Evolutionary conservation across 2,329 filamentous ascomycete genomes (phyloP), one percentile per base, ranked within the genome.

Genomic region (Aspergillus jensenii): DNA sequence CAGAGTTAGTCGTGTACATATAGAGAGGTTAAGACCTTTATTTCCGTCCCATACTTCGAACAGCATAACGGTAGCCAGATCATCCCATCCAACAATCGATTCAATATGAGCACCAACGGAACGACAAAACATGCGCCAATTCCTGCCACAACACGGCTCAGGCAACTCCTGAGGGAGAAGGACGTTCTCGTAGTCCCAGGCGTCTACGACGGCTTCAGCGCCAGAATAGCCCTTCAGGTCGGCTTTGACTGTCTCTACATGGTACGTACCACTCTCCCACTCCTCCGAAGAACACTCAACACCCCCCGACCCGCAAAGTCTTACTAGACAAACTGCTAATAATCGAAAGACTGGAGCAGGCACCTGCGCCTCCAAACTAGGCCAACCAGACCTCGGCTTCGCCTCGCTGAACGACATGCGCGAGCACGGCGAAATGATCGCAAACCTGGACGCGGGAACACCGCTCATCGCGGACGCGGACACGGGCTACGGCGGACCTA

Each of bases 371-470:
- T 88, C 86, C 0, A 76, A 80, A 27, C 80, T 89, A 0, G 86
- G 87, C 31, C 80, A 82, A 75, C 81, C 87, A 2, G 87, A 89
- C 66, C 80, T 89, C 4, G 86, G 85, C 43, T 75, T 89, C 12
- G 81, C 84, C 2, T 84, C 84, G 1, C 76, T 86, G 33, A 80
- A 82, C 65, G 86, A 89, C 71, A 89, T 89, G 85, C 76, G 78
- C 37, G 74, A 76, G 45, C 84, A 88, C 68, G 86, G 85, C n/a
- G 77, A 80, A 52, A 88, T 88, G 84, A 85, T 89, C 57, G 84
- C 86, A 56, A 80, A 79, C 43, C 76, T 88, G 31, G 78, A 86
- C 62, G 80, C 81, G 23, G 68, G 71, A 0, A 74, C 82, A 0
- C 86, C 86, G 0, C 68, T 89, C 19, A 87, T 88, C 62, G 85